Evolutionary conservation across 192 early-diverging fungal species (phyloP).

Genomic region (Rhizophagus prolifer): DNA sequence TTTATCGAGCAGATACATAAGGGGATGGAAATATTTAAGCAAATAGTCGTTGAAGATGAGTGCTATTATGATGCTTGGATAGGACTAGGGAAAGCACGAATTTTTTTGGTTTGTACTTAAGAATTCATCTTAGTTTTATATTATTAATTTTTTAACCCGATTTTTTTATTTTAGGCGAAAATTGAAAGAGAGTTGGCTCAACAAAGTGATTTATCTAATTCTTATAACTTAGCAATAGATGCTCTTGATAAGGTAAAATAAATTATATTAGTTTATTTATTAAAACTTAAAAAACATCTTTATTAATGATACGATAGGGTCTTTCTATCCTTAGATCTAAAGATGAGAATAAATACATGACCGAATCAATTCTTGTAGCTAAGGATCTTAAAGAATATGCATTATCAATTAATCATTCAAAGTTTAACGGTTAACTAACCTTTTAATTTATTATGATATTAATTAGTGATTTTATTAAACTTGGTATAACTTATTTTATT

Average conservation of each 20-base stretch:
- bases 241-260: neutral
- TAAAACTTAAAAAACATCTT: neutral
- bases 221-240: slow-evolving; percentile 1
- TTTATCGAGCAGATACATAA: neutral
- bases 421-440: neutral
- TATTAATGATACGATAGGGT: neutral
- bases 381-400: slow-evolving; percentile 19
- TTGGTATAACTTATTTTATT: neutral
- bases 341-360: neutral
- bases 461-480: neutral
- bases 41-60: neutral
- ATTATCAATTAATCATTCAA: neutral
- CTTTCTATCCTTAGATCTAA: slow-evolving; percentile 14
- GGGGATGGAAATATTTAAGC: slow-evolving; percentile 3
- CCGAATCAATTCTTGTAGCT: neutral
- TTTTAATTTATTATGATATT: neutral
- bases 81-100: neutral
- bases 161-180: neutral
- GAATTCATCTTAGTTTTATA: neutral
- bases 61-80: slow-evolving; percentile 8
- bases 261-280: neutral
- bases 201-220: neutral
- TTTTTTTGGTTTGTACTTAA: neutral
- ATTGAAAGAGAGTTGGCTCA: neutral
- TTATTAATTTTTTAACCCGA: neutral